Evolutionary conservation across 1,284 basidiomycete genomes (phyloP), one percentile per base, ranked within the genome.

Genomic region (Fomitopsis pinicola): DNA sequence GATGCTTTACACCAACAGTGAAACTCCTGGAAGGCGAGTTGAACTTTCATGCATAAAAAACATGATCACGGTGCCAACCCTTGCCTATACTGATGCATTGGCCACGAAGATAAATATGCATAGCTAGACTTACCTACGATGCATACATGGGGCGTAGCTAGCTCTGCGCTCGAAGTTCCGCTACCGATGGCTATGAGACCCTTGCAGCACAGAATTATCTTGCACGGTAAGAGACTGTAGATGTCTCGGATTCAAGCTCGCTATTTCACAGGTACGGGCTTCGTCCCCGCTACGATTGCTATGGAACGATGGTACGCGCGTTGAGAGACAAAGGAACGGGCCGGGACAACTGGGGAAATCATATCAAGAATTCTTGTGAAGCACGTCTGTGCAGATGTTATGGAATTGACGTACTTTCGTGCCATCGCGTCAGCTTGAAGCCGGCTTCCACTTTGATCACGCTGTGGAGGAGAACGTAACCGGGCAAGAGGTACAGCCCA

Each of bases 311-410:
- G 64, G 15, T 67, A 67, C 50, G 54, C 64, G 64, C 67, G n/a
- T 55, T 69, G 62, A 63, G 64, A 38, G 65, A 69, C 54, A 59
- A 64, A 55, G 68, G 68, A 3, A 67, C 67, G 7, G 68, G 68
- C 56, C 59, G 67, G 14, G 61, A 67, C 30, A 44, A 62, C 42
- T 69, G 68, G 50, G 50, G 61, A 62, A 1, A 62, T 58, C 68
- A 69, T 56, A 69, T 69, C 63, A 69, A 69, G 63, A 64, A 68
- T 57, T 69, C 68, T 63, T 69, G 67, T 54, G 65, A 69, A 64
- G 67, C 67, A 15, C 44, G 33, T 52, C 42, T 45, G 61, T 8
- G 35, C 35, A 36, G 10, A 50, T 44, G 40, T 7, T n/a, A 22
- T 22, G 22, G 2, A 2, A 22, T 22, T 22, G 22, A 22, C 22